Percentiles rank a stretch among this genome's conserved stretches.
Conservation (phyloP, 306 rosid genomes). For the Arachis hypogaea region DNA sequence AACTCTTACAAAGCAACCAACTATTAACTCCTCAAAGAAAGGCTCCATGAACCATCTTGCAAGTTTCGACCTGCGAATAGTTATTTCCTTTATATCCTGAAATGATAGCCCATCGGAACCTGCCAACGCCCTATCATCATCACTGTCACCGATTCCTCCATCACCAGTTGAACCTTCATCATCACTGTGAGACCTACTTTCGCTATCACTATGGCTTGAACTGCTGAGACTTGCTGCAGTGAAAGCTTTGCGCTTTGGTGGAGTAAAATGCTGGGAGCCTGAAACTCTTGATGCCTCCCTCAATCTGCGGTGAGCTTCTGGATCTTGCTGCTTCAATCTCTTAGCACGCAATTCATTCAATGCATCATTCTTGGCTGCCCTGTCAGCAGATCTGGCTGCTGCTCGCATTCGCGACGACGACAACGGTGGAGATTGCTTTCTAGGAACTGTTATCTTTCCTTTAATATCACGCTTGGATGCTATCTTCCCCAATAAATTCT, state of each 20-base stretch:
- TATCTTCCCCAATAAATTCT: conserved; percentile 72
- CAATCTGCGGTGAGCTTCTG: conserved; percentile 77
- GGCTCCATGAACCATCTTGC: conserved; percentile 92
- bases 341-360: conserved; percentile 86
- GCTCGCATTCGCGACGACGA: conserved; percentile 79
- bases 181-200: conserved; percentile 77
- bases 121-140: conserved; percentile 65
- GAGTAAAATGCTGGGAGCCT: conserved; percentile 57
- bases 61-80: conserved; percentile 83
- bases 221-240: conserved; percentile 69
- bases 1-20: conserved; percentile 92
- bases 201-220: conserved; percentile 90
- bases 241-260: conserved; percentile 63
- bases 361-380: conserved; percentile 89
- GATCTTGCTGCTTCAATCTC: conserved; percentile 88
- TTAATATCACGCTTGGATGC: conserved; percentile 77
- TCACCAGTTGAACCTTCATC: conserved; percentile 88
- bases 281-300: conserved; percentile 68
- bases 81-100: conserved; percentile 78
- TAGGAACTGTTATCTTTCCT: conserved; percentile 59
- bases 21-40: conserved; percentile 84
- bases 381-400: conserved; percentile 79
- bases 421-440: conserved; percentile 76
- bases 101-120: conserved; percentile 63
- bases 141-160: conserved; percentile 81